phyloP scores from a whole-genome alignment of 1,284 basidiomycete species.

The Flammula alnicola region DNA sequence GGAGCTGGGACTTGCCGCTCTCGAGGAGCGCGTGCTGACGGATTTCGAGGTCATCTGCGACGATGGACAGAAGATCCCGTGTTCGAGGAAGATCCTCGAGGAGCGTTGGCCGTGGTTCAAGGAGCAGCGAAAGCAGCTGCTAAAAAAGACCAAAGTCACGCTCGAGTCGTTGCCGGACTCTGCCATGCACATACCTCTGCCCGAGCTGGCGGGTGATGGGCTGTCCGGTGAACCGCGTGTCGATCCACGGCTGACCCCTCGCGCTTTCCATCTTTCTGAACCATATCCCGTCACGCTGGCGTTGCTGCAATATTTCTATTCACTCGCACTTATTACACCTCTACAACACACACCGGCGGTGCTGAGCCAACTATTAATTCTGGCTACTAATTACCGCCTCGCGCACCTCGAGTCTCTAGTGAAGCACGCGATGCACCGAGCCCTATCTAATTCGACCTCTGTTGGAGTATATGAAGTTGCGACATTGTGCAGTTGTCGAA shows the following conservation, averaged over 20 bases:
- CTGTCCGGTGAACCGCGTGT: constrained; percentile 48
- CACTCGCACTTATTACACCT: constrained; percentile 82
- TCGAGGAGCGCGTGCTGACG: constrained; percentile 76
- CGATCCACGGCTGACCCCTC: constrained; percentile 81
- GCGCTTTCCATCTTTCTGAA: constrained; percentile 83
- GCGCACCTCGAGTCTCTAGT: constrained; percentile 78
- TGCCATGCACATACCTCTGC: constrained; percentile 59
- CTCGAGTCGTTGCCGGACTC: constrained; percentile 63
- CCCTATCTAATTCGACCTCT: constrained; percentile 81
- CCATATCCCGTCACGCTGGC: constrained; percentile 89
- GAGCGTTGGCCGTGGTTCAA: constrained; percentile 95
- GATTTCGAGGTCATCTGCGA: constrained; percentile 94
- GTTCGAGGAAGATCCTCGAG: constrained; percentile 82
- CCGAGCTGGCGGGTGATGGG: constrained; percentile 56
- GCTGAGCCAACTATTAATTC: constrained; percentile 83
- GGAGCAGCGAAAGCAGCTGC: constrained; percentile 64
- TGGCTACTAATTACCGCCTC: constrained; percentile 85
- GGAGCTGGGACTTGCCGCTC: constrained; percentile 75
- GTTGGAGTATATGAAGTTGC: constrained; percentile 94
- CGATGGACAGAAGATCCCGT: constrained; percentile 83
- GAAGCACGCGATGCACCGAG: constrained; percentile 90
- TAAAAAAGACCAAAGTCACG: constrained; percentile 56
- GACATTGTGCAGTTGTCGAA: constrained; percentile 86
- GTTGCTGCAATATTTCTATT: constrained; percentile 92
- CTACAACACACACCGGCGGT: constrained; percentile 91